Conservation (phyloP, 352 stramenopile genomes). For the Globisporangium carolinianum region DNA sequence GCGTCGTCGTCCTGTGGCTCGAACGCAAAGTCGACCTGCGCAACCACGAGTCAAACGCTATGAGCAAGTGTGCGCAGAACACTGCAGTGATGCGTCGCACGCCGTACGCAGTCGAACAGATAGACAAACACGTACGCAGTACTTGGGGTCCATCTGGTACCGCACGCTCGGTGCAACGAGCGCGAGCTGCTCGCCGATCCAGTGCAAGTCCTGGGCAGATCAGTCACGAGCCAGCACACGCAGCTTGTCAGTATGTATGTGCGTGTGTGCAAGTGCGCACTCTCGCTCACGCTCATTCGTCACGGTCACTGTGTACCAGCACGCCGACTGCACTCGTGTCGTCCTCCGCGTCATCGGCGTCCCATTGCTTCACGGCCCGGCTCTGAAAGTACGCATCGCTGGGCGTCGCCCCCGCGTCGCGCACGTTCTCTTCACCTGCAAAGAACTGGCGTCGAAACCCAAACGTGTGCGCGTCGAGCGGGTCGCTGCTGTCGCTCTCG, state of each 20-base stretch:
- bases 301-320: conserved; percentile 22
- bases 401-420: conserved; percentile 21
- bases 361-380: conserved; percentile 58
- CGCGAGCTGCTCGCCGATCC: conserved; percentile 52
- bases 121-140: conserved; percentile 39
- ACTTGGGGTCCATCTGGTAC: conserved; percentile 70
- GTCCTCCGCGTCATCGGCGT: conserved; percentile 37
- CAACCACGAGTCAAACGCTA: background rate
- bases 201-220: conserved; percentile 48
- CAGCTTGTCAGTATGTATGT: conserved; percentile 5
- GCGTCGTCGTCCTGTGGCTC: conserved; percentile 16
- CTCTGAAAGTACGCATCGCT: conserved; percentile 56
- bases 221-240: background rate
- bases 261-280: background rate
- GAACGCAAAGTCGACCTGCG: conserved; percentile 35
- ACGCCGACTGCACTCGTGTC: conserved; percentile 17
- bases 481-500: background rate
- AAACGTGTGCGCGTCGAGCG: conserved; percentile 1
- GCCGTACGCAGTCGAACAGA: background rate
- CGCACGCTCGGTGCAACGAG: conserved; percentile 36
- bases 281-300: too few species aligned
- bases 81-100: too few species aligned
- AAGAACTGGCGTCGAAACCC: conserved; percentile 50
- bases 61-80: too few species aligned
- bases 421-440: conserved; percentile 44